Evolutionary conservation across 768 basidiomycete genomes (phyloP).

Genomic region (Leccinum uliginosum): DNA sequence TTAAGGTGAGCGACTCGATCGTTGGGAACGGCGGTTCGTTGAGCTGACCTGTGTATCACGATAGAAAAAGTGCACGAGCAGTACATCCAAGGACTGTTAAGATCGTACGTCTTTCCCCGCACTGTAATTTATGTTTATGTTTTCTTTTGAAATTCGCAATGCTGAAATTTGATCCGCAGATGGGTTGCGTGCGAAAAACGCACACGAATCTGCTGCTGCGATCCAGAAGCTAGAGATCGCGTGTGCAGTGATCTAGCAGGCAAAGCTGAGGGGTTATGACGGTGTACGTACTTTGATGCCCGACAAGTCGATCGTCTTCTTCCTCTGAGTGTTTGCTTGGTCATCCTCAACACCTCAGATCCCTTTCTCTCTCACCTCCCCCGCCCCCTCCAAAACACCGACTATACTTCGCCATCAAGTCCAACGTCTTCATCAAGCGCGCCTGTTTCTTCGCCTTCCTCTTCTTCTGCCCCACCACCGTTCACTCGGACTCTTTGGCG

Average conservation of each 20-base stretch:
- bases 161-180: too few species aligned
- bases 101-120: too few species aligned
- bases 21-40: too few species aligned
- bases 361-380: conserved; percentile 64
- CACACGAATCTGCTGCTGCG: too few species aligned
- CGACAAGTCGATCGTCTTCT: conserved; percentile 36
- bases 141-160: too few species aligned
- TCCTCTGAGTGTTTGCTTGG: conserved; percentile 65
- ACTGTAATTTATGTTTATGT: too few species aligned
- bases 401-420: conserved; percentile 75
- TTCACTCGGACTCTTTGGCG: conserved; percentile 38
- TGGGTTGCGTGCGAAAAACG: too few species aligned
- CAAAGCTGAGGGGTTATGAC: conserved; percentile 7
- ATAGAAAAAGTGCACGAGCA: too few species aligned
- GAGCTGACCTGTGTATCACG: too few species aligned
- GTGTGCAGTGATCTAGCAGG: too few species aligned
- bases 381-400: conserved; percentile 55
- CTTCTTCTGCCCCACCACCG: conserved; percentile 50
- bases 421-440: conserved; percentile 80
- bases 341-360: conserved; percentile 80
- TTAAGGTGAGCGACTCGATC: conserved; percentile 32
- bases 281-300: conserved; percentile 12
- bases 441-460: conserved; percentile 76
- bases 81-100: too few species aligned
- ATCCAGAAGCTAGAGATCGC: too few species aligned